Percentiles rank a stretch among this genome's conserved stretches.
Evolutionary conservation across 495 filamentous ascomycete genomes (phyloP).

Genomic region (Oidiodendron maius): DNA sequence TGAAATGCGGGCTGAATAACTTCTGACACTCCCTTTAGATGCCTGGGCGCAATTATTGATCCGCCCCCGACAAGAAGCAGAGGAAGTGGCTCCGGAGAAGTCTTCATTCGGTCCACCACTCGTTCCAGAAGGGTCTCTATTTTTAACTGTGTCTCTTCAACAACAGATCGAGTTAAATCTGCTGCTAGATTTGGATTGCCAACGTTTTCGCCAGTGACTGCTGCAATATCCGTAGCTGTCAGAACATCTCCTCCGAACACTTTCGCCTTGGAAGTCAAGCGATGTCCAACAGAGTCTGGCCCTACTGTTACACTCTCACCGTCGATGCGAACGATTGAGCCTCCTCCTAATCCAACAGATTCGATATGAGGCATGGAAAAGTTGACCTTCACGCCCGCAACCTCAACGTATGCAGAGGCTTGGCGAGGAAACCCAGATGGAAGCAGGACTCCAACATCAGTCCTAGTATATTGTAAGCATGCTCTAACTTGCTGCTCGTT

Average conservation of each 20-base stretch:
- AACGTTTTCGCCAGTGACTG: slow-evolving; percentile 27
- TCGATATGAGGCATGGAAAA: slow-evolving; percentile 42
- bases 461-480: neutral
- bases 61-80: slow-evolving; percentile 41
- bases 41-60: slow-evolving; percentile 28
- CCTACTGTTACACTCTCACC: slow-evolving; percentile 35
- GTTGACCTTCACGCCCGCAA: slow-evolving; percentile 42
- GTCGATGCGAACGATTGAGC: slow-evolving; percentile 38
- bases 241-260: slow-evolving; percentile 43
- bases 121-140: slow-evolving; percentile 33
- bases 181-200: slow-evolving; percentile 19
- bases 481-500: neutral
- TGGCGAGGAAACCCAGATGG: slow-evolving; percentile 40
- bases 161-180: slow-evolving; percentile 2
- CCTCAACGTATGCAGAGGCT: slow-evolving; percentile 33
- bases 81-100: slow-evolving; percentile 35
- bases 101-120: slow-evolving; percentile 45
- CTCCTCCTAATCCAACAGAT: slow-evolving; percentile 48
- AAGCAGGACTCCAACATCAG: slow-evolving; percentile 30
- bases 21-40: slow-evolving; percentile 26
- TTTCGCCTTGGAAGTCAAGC: slow-evolving; percentile 38
- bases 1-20: slow-evolving; percentile 30
- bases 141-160: slow-evolving; percentile 19
- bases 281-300: slow-evolving; percentile 51
- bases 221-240: slow-evolving; percentile 46